Base-by-base conservation (phyloP, 805 yeast genomes). In the Pichia nakasei region DNA sequence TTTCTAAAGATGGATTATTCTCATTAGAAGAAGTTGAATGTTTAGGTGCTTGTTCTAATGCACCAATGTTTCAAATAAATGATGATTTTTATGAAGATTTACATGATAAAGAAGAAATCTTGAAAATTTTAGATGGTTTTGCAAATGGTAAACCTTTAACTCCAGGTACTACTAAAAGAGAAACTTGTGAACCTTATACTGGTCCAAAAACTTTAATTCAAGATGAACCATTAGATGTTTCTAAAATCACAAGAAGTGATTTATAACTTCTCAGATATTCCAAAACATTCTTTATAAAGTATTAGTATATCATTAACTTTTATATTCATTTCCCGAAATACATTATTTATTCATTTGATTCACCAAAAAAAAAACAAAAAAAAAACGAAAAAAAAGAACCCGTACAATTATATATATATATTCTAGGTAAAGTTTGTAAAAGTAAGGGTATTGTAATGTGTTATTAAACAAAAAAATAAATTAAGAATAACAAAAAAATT, bases 11-110 rank as follows among this genome's bases (percentile, higher is more conserved):
- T 66, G 78, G 78, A 32, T 64, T 80, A 52, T 85, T 85, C 70
- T 83, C 94, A 17, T 67, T 85, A 50, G 85, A 84, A 56, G 95
- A 85, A 64, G 95, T 85, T 50, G 95, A 85, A 67, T 85, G 95
- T 66, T 75, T 85, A 41, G 95, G 95, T 46, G 95, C 95, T 3
- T 85, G 95, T 71, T 88, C 85, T 41, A 85, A 85, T 63, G 95
- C 85, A 8, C 95, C 95, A 43, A 85, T 85, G 86, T 69, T 86
- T 44, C 94, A 85, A 48, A 67, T 85, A 42, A 85, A 84, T 63
- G 95, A 85, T 65, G 88, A 82, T 60, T 85, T 69, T 66, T 81
- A 72, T 58, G 95, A 85, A 67, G 95, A 85, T 63, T 72, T 85
- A 64, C 54, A 53, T 32, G 82, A 89, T 31, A 71, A 79, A 21